Conservation (phyloP, 202 grass and related monocot genomes). For the Hordeum pubiflorum region DNA sequence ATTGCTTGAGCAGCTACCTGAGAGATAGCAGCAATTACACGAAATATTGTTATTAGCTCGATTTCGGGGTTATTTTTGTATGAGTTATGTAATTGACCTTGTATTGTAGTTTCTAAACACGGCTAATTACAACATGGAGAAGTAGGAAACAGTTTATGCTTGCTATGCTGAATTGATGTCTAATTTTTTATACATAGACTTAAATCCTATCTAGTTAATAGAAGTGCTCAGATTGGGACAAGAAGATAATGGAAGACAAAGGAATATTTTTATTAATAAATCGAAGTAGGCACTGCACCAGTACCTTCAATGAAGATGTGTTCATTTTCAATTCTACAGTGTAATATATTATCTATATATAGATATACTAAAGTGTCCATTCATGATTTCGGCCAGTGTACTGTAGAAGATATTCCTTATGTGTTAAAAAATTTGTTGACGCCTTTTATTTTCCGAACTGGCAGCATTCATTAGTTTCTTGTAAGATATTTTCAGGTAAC, state of each 20-base stretch:
- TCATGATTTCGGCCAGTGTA: neutral
- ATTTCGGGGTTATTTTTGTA: neutral
- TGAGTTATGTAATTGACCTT: neutral
- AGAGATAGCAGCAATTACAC: neutral
- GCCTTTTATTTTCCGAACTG: neutral
- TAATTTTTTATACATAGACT: neutral
- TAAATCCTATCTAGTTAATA: neutral
- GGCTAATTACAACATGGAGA: neutral
- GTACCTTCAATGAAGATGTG: neutral
- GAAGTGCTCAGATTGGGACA: neutral
- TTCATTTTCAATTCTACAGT: neutral
- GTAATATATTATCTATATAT: neutral
- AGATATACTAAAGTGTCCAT: neutral
- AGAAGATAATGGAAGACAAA: conserved; percentile 4
- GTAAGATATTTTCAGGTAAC: neutral
- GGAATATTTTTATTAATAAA: neutral
- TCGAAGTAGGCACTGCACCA: neutral
- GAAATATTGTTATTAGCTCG: neutral
- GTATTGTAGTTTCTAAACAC: neutral
- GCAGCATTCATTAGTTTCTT: neutral
- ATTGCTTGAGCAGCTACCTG: neutral
- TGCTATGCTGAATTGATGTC: neutral
- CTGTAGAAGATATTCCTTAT: neutral
- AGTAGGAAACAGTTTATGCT: conserved; percentile 1
- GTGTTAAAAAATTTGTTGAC: neutral